These are phyloP conservation scores for Pseudopithomyces chartarum DNA, from an alignment of 2,329 filamentous ascomycete species.

Conservation along the genomic window DNA sequence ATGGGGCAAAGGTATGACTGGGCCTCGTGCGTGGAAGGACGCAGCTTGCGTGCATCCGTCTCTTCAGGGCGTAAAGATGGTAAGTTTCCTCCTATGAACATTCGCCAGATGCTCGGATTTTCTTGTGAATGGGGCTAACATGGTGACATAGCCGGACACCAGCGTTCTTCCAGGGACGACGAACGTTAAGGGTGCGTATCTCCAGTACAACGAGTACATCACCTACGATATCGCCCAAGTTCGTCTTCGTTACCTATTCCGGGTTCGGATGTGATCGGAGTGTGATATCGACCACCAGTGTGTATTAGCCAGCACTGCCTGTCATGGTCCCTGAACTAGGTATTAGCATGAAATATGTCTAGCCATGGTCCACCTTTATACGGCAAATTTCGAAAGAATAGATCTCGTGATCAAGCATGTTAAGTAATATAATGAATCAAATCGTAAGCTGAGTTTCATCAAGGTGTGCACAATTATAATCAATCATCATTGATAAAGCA, in stretches of 20 bases:
- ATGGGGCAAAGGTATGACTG: conserved; percentile 68
- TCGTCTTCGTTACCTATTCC: conserved; percentile 71
- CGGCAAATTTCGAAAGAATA: too few species aligned
- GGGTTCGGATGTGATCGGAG: conserved; percentile 49
- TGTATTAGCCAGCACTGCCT: too few species aligned
- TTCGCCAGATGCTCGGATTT: too few species aligned
- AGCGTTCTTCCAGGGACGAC: background rate
- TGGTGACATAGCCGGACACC: conserved; percentile 28
- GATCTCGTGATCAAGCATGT: too few species aligned
- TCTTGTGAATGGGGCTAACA: conserved; percentile 17
- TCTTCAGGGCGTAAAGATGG: conserved; percentile 72
- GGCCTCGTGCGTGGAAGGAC: conserved; percentile 76
- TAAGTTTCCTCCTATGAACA: too few species aligned
- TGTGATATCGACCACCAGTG: background rate
- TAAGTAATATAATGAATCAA: too few species aligned
- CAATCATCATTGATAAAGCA: too few species aligned
- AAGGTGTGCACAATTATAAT: too few species aligned
- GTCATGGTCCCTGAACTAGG: too few species aligned
- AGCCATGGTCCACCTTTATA: too few species aligned
- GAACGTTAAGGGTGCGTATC: conserved; percentile 43
- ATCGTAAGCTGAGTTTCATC: too few species aligned
- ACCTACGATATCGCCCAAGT: conserved; percentile 72
- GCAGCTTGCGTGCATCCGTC: conserved; percentile 67
- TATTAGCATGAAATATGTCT: too few species aligned
- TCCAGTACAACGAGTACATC: conserved; percentile 77